Evolutionary conservation across 208 protist genomes (phyloP).

Genomic region (Wallacemonas sp.): DNA sequence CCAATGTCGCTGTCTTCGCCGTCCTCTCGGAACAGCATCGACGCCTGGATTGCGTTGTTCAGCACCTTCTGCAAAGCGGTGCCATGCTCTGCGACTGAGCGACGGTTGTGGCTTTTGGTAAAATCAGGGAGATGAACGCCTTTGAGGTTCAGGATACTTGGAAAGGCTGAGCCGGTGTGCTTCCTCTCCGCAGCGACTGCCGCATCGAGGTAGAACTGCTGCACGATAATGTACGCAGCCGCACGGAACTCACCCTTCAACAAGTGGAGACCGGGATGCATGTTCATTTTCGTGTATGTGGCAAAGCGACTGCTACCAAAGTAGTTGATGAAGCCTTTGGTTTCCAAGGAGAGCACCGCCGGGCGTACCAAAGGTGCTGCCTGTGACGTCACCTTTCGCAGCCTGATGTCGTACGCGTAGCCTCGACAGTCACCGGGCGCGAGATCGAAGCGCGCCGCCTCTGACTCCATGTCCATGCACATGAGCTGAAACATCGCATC

Average conservation of each 20-base stretch:
- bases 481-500: conserved; percentile 74
- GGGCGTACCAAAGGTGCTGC: conserved; percentile 60
- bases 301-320: conserved; percentile 78
- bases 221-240: conserved; percentile 81
- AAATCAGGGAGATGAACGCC: conserved; percentile 55
- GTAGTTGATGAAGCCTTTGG: conserved; percentile 90
- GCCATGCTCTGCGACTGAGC: conserved; percentile 59
- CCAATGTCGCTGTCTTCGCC: not conserved
- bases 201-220: conserved; percentile 85
- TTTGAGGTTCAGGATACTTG: conserved; percentile 35
- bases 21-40: conserved; percentile 17
- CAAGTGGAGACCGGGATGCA: conserved; percentile 84
- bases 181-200: conserved; percentile 58
- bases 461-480: conserved; percentile 78
- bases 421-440: conserved; percentile 57
- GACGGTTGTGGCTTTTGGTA: conserved; percentile 15
- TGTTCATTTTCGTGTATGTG: conserved; percentile 78
- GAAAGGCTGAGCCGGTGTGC: conserved; percentile 44
- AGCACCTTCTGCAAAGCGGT: conserved; percentile 76
- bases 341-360: conserved; percentile 53
- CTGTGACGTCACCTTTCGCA: conserved; percentile 61
- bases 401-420: conserved; percentile 70
- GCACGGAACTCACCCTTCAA: conserved; percentile 81
- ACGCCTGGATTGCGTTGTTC: conserved; percentile 77
- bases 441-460: conserved; percentile 55